Base-by-base conservation (phyloP, 805 yeast species). In the Cyberlindnera subsufficiens region DNA sequence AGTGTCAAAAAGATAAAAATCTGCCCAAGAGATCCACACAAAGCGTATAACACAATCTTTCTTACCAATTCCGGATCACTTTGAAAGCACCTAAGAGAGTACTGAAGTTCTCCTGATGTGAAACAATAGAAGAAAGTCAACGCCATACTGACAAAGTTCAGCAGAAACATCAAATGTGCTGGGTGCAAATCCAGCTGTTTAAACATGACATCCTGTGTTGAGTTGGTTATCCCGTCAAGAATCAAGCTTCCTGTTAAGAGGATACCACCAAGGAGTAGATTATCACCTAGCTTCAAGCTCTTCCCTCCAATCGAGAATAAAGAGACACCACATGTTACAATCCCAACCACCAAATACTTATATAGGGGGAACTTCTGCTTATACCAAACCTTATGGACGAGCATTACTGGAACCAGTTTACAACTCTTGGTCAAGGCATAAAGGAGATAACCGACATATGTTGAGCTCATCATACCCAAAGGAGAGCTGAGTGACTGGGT, bases 401-500 rank as follows among this genome's bases (percentile, higher is more conserved):
- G 59, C 83, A 93, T 80, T n/a, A 91, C 96, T 0, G 99, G 99
- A 18, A 93, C 78, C 61, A 93, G 72, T 56, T 93, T 93, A 61
- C 98, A 91, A 42, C 96, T 83, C 59, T 93, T 93, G 16, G 96
- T 95, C 47, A 93, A 72, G 49, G 91, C 74, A 53, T 78, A 83
- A 0, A 95, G 84, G 56, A 93, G 67, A 58, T 86, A 93, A 58
- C 87, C 96, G 29, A 93, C 91, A 60, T 91, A 87, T 39, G 75
- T 71, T 46, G 91, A 66, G 16, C 96, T 78, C 34, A 80, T 75
- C 47, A 87, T 80, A 1, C 95, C 93, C 36, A 93, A 64, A 5
- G 96, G 96, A 2, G 90, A 75, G 1, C 96, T 79, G 20, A 90
- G 55, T 18, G 95, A 79, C 53, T 90, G 91, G 8, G 96, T 78